Conservation (phyloP, 768 basidiomycete genomes). For the Mycena vitilis region DNA sequence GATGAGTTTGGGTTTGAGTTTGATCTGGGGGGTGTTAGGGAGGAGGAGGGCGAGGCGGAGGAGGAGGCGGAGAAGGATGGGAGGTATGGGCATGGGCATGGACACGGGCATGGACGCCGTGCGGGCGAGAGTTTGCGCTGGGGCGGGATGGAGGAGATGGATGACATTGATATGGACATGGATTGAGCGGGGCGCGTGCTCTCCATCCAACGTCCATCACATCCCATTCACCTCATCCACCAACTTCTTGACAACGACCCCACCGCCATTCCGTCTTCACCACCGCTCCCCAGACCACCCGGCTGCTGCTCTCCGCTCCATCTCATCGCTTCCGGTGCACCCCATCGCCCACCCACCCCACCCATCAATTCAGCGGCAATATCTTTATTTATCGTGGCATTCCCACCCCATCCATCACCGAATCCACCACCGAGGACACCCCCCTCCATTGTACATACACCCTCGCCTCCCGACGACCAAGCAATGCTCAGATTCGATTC, state of each 20-base stretch:
- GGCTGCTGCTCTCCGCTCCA: neutral
- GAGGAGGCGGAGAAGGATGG: slow-evolving; percentile 42
- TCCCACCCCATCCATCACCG: neutral
- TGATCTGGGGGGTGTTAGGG: slow-evolving; percentile 47
- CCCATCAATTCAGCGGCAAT: neutral
- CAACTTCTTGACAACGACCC: neutral
- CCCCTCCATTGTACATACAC: too few relatives aligned
- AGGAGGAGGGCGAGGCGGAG: slow-evolving; percentile 51
- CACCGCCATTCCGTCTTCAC: neutral
- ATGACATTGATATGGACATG: slow-evolving; percentile 78
- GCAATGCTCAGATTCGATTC: neutral
- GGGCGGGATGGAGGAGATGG: slow-evolving; percentile 47
- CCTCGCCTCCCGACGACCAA: neutral
- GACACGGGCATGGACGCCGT: slow-evolving; percentile 2
- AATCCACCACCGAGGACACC: slow-evolving; percentile 2
- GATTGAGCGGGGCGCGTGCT: slow-evolving; percentile 47
- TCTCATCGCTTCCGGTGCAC: neutral
- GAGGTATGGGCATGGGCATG: slow-evolving; percentile 32
- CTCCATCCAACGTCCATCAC: neutral
- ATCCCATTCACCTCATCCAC: neutral
- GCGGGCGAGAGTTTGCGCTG: slow-evolving; percentile 55
- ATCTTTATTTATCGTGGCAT: neutral
- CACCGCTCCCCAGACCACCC: neutral
- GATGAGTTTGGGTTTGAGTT: slow-evolving; percentile 50
- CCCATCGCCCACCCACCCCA: too few relatives aligned